Evolutionary conservation across 805 yeast genomes (phyloP), one percentile per base, ranked within the genome.

Genomic region (Starmerella geochares): DNA sequence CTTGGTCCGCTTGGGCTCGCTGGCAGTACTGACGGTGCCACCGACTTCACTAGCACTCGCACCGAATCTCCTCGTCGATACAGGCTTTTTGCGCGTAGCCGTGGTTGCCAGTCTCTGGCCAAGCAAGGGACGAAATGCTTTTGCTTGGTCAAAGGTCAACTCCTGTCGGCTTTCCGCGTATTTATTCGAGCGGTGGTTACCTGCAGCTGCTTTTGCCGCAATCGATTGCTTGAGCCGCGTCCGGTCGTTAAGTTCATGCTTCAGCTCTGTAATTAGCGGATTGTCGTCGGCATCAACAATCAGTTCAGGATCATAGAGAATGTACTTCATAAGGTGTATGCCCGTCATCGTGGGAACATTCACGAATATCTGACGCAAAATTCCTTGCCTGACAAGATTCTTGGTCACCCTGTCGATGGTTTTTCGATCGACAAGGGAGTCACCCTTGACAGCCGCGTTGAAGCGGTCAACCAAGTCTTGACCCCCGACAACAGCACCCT

Each of bases 341-440:
- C 63, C 65, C 1, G 47, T 32, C 8, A 39, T 42, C 7, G 57
- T 51, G 3, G 60, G 59, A 1, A 59, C 59, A 3, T 59, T 54
- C 9, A 65, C 54, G 3, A 48, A 51, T 9, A 65, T 45, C 11
- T 61, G 60, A 20, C 59, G 59, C 9, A 72, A 44, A 28, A 60
- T 58, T 6, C 70, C 67, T 11, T 68, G 62, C 0, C 55, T 53
- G 4, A 63, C 63, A 25, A 78, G 63, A 3, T 58, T 50, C 1
- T 57, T 54, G 0, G 75, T 65, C 54, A 77, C 81, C 5, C 73
- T 70, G 6, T 61, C 58, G 11, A 76, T 58, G 0, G 88, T 82
- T 47, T 71, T 73, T 29, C 76, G 71, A 56, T 82, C 88, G 16
- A 79, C 67, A 1, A 62, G 63, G 13, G 74, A 68, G 0, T 72